phyloP scores from a whole-genome alignment of 805 yeast species.

The Pichia heedii region DNA sequence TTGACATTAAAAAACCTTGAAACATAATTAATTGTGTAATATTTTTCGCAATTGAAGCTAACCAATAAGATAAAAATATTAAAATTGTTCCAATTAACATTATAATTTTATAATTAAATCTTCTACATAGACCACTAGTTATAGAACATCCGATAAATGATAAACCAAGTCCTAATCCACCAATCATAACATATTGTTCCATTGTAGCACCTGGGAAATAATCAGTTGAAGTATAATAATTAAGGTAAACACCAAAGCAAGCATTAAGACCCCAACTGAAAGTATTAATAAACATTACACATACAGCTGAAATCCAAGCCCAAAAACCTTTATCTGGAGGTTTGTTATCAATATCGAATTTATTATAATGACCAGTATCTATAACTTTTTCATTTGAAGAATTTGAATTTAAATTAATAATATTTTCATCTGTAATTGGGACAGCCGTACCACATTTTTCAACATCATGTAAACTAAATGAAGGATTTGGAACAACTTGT shows the following conservation, averaged over 20 bases:
- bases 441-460: slow-evolving; percentile 1
- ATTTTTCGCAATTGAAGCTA: slow-evolving; percentile 36
- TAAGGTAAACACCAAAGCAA: slow-evolving; percentile 45
- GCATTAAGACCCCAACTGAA: slow-evolving; percentile 50
- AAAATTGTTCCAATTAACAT: slow-evolving; percentile 33
- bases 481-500: slow-evolving; percentile 9
- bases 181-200: slow-evolving; percentile 46
- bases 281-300: slow-evolving; percentile 26
- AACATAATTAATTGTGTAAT: slow-evolving; percentile 39
- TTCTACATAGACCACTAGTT: slow-evolving; percentile 35
- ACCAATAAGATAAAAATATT: slow-evolving; percentile 33
- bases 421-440: background rate
- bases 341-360: slow-evolving; percentile 18
- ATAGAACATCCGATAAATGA: slow-evolving; percentile 59
- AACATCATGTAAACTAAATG: slow-evolving; percentile 1
- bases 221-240: slow-evolving; percentile 34
- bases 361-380: slow-evolving; percentile 28
- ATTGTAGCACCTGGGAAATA: slow-evolving; percentile 41
- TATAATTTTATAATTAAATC: slow-evolving; percentile 42
- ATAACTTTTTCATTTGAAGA: background rate
- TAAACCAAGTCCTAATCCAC: slow-evolving; percentile 43
- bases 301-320: slow-evolving; percentile 41
- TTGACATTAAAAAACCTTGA: slow-evolving; percentile 38
- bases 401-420: background rate
- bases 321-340: slow-evolving; percentile 38